Evolutionary conservation across 305 asterid species (phyloP).

Genomic region (Fraxinus dipetala): DNA sequence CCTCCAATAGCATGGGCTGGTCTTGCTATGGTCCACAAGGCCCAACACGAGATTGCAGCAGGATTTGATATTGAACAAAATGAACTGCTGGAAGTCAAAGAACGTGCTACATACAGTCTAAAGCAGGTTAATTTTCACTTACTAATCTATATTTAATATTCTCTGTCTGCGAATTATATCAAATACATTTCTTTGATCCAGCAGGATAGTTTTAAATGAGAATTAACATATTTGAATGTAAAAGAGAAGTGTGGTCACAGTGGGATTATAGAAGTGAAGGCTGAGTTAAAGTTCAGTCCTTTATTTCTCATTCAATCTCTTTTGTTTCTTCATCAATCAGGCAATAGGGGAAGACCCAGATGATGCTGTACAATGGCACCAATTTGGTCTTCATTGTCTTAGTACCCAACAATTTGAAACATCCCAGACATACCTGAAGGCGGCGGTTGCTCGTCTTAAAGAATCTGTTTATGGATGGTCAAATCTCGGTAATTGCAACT

Average conservation of each 20-base stretch:
- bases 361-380: conserved; percentile 97
- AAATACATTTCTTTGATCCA: neutral
- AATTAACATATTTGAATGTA: neutral
- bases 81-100: conserved; percentile 74
- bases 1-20: conserved; percentile 93
- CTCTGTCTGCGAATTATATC: neutral
- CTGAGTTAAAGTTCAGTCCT: conserved; percentile 11
- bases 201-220: neutral
- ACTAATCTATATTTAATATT: neutral
- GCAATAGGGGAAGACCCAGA: conserved; percentile 89
- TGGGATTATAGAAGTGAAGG: neutral
- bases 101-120: conserved; percentile 75
- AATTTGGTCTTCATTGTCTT: conserved; percentile 87
- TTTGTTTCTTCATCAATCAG: conserved; percentile 36
- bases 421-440: conserved; percentile 78
- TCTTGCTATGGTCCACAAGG: conserved; percentile 86
- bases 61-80: conserved; percentile 71
- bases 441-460: conserved; percentile 70
- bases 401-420: conserved; percentile 75
- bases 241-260: neutral
- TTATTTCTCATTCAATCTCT: neutral
- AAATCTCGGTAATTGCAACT: conserved; percentile 64
- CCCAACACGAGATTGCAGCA: conserved; percentile 95
- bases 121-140: conserved; percentile 60
- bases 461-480: conserved; percentile 89